These are phyloP conservation scores for Metarhizium brunneum DNA, from an alignment of 2,329 filamentous ascomycete species.

Conservation along the genomic window DNA sequence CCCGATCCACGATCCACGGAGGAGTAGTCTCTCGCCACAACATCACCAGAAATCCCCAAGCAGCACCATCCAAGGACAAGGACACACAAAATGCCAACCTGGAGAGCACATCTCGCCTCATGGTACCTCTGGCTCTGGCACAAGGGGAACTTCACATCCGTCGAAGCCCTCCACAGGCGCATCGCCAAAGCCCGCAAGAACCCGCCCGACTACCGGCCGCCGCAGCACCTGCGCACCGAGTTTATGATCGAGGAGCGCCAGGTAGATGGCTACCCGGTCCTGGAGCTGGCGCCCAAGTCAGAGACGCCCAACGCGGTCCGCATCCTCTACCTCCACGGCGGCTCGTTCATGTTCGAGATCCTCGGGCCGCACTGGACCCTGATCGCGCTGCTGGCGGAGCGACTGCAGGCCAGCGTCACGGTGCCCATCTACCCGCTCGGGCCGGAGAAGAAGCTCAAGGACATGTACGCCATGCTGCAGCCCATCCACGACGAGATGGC, in stretches of 20 bases:
- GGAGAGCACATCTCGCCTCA: constrained; percentile 17
- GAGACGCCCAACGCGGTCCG: constrained; percentile 17
- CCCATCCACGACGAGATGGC: constrained; percentile 22
- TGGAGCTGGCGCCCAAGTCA: constrained; percentile 21
- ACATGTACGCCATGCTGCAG: constrained; percentile 22
- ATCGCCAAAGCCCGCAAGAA: constrained; percentile 15
- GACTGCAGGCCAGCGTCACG: constrained; percentile 20
- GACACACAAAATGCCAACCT: constrained; percentile 13
- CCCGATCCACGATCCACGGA: no score
- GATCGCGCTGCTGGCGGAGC: constrained; percentile 16
- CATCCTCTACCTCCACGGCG: constrained; percentile 23
- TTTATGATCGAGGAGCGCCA: constrained; percentile 17
- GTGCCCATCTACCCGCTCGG: constrained; percentile 24
- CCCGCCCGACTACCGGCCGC: constrained; percentile 11
- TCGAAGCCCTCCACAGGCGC: constrained; percentile 14
- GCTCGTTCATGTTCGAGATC: constrained; percentile 21
- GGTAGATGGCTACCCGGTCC: constrained; percentile 13
- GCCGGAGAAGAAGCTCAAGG: constrained; percentile 20
- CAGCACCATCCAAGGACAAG: neutral
- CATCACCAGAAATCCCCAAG: neutral
- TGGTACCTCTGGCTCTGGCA: constrained; percentile 18
- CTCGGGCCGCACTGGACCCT: constrained; percentile 18
- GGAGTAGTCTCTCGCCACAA: neutral
- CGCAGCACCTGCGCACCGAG: constrained; percentile 14
- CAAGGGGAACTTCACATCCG: constrained; percentile 16